phyloP scores from a whole-genome alignment of 148 eudicot species.

The Polygonum aviculare region DNA sequence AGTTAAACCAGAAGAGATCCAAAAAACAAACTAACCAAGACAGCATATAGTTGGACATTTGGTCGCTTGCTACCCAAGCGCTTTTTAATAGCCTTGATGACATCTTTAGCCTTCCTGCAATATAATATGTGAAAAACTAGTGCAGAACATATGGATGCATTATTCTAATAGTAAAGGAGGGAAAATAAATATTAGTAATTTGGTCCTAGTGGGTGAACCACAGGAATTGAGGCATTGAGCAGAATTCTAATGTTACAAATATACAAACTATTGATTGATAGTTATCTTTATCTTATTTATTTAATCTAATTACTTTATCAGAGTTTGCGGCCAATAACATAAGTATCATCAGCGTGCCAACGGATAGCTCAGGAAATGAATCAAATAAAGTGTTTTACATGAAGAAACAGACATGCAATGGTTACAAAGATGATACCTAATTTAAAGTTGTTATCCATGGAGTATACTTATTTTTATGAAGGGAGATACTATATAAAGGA shows the following conservation, averaged over 20 bases:
- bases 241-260: too few species aligned
- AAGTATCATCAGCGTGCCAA: too few species aligned
- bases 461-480: not conserved
- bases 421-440: not conserved
- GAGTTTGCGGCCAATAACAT: too few species aligned
- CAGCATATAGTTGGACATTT: constrained; percentile 71
- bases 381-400: not conserved
- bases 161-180: too few species aligned
- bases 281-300: too few species aligned
- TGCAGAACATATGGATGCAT: not conserved
- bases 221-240: too few species aligned
- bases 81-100: constrained; percentile 81
- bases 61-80: constrained; percentile 72
- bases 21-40: constrained; percentile 48
- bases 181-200: too few species aligned
- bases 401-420: not conserved
- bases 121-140: constrained; percentile 1
- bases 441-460: not conserved
- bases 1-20: not conserved
- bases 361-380: not conserved
- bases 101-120: constrained; percentile 83
- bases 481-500: not conserved
- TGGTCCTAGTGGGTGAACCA: too few species aligned
- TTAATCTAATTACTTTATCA: not conserved
- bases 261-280: too few species aligned